A percentile compares a stretch with the other conserved stretches of the same genome.
Conservation (phyloP, 106 monocot genomes). For the Agapanthus africanus region DNA sequence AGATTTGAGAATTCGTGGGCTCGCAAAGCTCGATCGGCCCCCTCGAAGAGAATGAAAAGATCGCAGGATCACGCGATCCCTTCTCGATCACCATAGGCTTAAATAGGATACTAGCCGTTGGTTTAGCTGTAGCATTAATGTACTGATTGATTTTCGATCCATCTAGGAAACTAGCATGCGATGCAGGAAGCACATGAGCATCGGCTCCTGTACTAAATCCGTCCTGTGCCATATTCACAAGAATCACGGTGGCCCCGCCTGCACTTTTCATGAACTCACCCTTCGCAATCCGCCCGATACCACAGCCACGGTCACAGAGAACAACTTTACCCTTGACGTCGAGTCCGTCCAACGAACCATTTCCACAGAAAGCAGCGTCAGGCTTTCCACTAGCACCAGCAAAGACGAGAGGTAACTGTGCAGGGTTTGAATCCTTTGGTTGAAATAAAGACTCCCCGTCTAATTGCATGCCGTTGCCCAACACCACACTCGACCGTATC, state of each 20-base stretch:
- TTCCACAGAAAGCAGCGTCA: not conserved
- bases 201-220: constrained; percentile 8
- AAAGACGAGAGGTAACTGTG: constrained; percentile 19
- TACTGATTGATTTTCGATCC: constrained; percentile 7
- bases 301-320: not conserved
- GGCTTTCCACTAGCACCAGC: constrained; percentile 3
- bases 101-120: constrained; percentile 14
- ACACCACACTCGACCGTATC: constrained; percentile 13
- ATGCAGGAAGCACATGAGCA: constrained; percentile 21
- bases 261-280: constrained; percentile 13
- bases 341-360: not conserved
- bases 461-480: constrained; percentile 12
- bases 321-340: constrained; percentile 11
- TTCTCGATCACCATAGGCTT: constrained; percentile 2
- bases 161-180: not conserved
- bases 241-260: constrained; percentile 22
- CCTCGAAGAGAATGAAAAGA: constrained; percentile 34
- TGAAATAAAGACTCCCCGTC: constrained; percentile 33
- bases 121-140: constrained; percentile 2
- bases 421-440: constrained; percentile 9
- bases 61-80: constrained; percentile 7
- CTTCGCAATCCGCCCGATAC: not conserved
- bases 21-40: constrained; percentile 27
- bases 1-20: constrained; percentile 34
- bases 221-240: not conserved